Conservation (phyloP, 2,329 filamentous ascomycete species). For the Hymenoscyphus fraxineus region DNA sequence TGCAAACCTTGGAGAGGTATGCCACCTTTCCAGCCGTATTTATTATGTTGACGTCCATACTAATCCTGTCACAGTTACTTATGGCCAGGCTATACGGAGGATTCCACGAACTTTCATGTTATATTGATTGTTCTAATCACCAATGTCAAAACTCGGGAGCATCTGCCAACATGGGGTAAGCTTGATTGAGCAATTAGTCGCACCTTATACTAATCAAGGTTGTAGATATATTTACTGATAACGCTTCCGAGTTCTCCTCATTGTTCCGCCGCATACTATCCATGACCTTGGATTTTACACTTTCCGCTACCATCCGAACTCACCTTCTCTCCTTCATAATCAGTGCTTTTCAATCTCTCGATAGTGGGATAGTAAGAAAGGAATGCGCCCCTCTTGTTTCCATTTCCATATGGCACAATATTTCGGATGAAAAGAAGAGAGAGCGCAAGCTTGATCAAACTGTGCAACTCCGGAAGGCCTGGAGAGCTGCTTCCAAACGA, state of each 20-base stretch:
- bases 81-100: slow-evolving; percentile 88
- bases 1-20: slow-evolving; percentile 84
- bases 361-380: slow-evolving; percentile 83
- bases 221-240: slow-evolving; percentile 69
- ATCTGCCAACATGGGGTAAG: slow-evolving; percentile 81
- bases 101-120: slow-evolving; percentile 88
- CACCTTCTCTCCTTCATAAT: slow-evolving; percentile 89
- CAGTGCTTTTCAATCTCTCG: slow-evolving; percentile 87
- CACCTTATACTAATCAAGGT: slow-evolving; percentile 5
- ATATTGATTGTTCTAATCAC: slow-evolving; percentile 80
- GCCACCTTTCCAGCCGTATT: slow-evolving; percentile 16
- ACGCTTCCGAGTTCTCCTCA: slow-evolving; percentile 76
- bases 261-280: slow-evolving; percentile 88
- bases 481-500: slow-evolving; percentile 81
- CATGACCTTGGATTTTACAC: slow-evolving; percentile 70
- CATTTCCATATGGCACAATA: slow-evolving; percentile 92
- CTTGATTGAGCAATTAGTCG: slow-evolving; percentile 3
- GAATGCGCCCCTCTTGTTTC: slow-evolving; percentile 95
- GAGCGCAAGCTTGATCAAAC: slow-evolving; percentile 70
- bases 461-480: slow-evolving; percentile 78
- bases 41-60: slow-evolving; percentile 9
- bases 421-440: slow-evolving; percentile 72
- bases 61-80: slow-evolving; percentile 62
- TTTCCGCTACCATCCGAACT: slow-evolving; percentile 65
- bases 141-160: slow-evolving; percentile 84